Percentiles rank a stretch among this genome's conserved stretches.
phyloP scores from a whole-genome alignment of 805 yeast genomes.

The Kuraishia floccosa region DNA sequence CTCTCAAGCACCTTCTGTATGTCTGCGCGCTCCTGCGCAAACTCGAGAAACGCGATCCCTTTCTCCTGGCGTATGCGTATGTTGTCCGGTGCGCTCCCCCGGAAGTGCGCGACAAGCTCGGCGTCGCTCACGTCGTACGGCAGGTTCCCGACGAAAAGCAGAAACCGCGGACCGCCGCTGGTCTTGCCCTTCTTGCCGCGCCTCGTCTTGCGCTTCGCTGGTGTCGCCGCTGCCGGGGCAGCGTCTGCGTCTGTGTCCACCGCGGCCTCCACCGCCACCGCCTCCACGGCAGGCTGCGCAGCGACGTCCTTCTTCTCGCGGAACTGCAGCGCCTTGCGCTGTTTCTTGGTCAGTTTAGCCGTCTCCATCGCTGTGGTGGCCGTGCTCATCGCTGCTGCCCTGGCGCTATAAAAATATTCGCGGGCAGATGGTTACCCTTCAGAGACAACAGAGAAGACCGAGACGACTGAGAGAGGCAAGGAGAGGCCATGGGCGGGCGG shows the following conservation, averaged over 20 bases:
- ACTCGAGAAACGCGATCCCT: constrained; percentile 90
- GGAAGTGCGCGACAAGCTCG: constrained; percentile 62
- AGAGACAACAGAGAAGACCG: neutral
- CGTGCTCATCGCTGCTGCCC: no score
- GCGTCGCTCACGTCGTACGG: constrained; percentile 60
- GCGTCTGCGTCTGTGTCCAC: constrained; percentile 7
- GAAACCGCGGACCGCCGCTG: constrained; percentile 47
- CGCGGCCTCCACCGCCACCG: constrained; percentile 8
- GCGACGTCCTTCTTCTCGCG: constrained; percentile 24
- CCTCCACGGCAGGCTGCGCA: constrained; percentile 16
- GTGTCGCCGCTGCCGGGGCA: constrained; percentile 20
- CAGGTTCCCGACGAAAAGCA: constrained; percentile 83
- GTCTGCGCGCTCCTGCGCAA: constrained; percentile 42
- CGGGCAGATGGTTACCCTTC: no score
- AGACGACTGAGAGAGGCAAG: neutral
- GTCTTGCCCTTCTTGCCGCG: constrained; percentile 62
- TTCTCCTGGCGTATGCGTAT: constrained; percentile 74
- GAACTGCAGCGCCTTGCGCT: constrained; percentile 52
- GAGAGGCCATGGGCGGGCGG: no score
- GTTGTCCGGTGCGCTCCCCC: constrained; percentile 58
- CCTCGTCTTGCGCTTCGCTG: constrained; percentile 66
- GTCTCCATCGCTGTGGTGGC: neutral
- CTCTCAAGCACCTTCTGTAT: constrained; percentile 74
- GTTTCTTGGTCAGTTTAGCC: constrained; percentile 50
- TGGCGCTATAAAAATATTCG: no score